Evolutionary conservation across 108 stramenopile genomes (phyloP).

Genomic region (Fragilariopsis cylindrus): DNA sequence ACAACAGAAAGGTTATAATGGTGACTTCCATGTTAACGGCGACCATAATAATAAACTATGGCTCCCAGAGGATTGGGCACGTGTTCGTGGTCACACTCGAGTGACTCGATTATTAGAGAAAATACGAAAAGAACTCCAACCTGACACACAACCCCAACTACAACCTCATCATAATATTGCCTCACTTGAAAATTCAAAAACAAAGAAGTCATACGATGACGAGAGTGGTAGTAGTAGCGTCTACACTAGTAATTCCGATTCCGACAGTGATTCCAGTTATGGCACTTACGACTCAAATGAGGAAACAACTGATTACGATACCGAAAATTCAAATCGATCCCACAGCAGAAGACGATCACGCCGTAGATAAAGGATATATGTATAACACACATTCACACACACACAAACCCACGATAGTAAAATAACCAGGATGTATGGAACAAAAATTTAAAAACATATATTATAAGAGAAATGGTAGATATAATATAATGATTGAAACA

Average conservation of each 20-base stretch:
- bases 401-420: too few relatives aligned
- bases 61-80: conserved; percentile 9
- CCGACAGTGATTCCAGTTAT: neutral
- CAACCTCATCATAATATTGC: too few relatives aligned
- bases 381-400: too few relatives aligned
- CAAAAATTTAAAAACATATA: too few relatives aligned
- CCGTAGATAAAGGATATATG: too few relatives aligned
- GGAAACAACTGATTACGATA: too few relatives aligned
- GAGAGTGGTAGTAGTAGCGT: neutral
- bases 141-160: neutral
- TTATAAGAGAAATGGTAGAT: too few relatives aligned
- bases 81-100: neutral
- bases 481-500: neutral
- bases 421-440: too few relatives aligned
- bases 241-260: neutral
- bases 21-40: too few relatives aligned
- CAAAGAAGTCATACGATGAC: neutral
- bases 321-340: neutral
- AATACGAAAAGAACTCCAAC: neutral
- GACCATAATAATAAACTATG: neutral
- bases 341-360: neutral
- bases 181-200: too few relatives aligned
- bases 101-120: neutral
- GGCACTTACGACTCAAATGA: too few relatives aligned
- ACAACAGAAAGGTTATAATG: too few relatives aligned